These are phyloP conservation scores for Herpomyces periplanetae DNA, from an alignment of 2,329 filamentous ascomycete genomes.

Conservation along the genomic window DNA sequence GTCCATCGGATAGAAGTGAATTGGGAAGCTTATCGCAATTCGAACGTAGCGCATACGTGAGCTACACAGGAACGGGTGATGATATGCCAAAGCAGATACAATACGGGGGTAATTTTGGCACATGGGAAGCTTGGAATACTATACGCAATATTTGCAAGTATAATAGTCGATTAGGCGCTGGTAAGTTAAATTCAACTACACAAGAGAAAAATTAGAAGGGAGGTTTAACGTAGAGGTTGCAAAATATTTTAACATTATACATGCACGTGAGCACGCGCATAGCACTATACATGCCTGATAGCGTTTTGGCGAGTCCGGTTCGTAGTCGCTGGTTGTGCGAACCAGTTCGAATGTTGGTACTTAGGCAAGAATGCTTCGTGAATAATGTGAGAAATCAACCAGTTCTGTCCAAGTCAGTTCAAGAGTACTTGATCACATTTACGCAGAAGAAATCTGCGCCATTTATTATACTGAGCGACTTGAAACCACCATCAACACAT, in stretches of 20 bases:
- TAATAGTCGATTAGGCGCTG: constrained; percentile 34
- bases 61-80: constrained; percentile 2
- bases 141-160: constrained; percentile 61
- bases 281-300: constrained; percentile 17
- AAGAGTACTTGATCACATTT: constrained; percentile 18
- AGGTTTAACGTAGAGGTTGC: constrained; percentile 2
- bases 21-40: constrained; percentile 14
- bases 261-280: no score
- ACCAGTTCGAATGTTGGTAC: constrained; percentile 19
- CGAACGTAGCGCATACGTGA: constrained; percentile 7
- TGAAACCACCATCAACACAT: constrained; percentile 10
- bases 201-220: constrained; percentile 3
- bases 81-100: constrained; percentile 6
- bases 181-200: constrained; percentile 14
- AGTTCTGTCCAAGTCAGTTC: constrained; percentile 18
- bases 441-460: constrained; percentile 22
- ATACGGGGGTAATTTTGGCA: constrained; percentile 26
- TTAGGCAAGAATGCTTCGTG: constrained; percentile 15
- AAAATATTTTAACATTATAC: constrained; percentile 2
- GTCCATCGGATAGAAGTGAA: constrained; percentile 14
- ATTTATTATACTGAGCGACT: constrained; percentile 21
- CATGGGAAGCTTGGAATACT: constrained; percentile 79
- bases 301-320: constrained; percentile 17
- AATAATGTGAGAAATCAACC: constrained; percentile 19
- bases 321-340: constrained; percentile 28